phyloP scores from a whole-genome alignment of 306 rosid genomes.

The Dalbergia cultrata region DNA sequence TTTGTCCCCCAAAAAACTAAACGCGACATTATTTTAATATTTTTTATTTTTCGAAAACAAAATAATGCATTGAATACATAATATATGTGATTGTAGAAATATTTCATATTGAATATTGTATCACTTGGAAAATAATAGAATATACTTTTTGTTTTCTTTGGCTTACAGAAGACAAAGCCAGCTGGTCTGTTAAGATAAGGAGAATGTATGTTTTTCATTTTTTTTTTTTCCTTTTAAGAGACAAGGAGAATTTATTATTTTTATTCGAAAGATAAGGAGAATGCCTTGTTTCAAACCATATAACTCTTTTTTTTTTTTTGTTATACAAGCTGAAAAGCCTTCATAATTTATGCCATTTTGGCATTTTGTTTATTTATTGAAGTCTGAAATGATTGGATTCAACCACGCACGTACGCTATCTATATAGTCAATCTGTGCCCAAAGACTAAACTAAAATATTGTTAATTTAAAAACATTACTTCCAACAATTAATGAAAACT shows the following conservation, averaged over 20 bases:
- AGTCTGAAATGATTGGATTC: background rate
- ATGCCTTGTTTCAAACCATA: background rate
- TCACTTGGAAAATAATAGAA: background rate
- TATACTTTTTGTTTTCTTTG: background rate
- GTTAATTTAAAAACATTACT: too few species aligned
- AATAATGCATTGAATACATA: background rate
- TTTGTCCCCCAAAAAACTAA: too few species aligned
- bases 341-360: background rate
- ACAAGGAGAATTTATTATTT: slow-evolving; percentile 1
- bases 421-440: background rate
- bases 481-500: background rate
- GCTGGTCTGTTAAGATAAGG: background rate
- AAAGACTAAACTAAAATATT: background rate
- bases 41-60: background rate
- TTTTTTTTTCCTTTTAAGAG: background rate
- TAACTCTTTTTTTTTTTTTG: background rate
- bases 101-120: background rate
- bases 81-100: slow-evolving; percentile 16
- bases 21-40: too few species aligned
- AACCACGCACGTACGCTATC: background rate
- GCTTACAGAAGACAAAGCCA: slow-evolving; percentile 14
- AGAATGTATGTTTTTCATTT: background rate
- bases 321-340: background rate
- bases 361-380: background rate
- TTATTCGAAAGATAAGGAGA: background rate